A percentile compares a stretch with the other conserved stretches of the same genome.
phyloP scores from a whole-genome alignment of 2,329 filamentous ascomycete species.

The Aurifilum marmelostoma region DNA sequence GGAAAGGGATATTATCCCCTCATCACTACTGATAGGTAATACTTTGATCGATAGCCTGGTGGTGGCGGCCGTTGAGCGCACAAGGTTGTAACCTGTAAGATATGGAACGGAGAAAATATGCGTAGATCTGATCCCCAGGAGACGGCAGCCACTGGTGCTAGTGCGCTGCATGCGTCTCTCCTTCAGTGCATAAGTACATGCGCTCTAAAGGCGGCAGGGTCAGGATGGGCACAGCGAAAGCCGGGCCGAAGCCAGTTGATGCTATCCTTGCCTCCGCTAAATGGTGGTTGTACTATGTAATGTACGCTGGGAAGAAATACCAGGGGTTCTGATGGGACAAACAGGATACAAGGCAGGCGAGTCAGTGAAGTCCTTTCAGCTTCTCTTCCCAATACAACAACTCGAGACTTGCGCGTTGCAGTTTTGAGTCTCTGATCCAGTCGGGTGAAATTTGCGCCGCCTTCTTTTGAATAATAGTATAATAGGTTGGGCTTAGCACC shows the following conservation, averaged over 20 bases:
- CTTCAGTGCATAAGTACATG: background rate
- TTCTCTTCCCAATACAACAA: background rate
- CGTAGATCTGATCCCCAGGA: background rate
- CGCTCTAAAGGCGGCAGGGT: no score
- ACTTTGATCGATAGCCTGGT: background rate
- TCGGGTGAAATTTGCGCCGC: background rate
- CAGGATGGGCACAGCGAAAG: background rate
- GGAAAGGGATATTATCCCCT: background rate
- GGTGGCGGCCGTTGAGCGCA: background rate
- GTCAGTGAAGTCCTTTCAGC: background rate
- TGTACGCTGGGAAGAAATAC: background rate
- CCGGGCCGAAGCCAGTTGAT: background rate
- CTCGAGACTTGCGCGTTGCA: background rate
- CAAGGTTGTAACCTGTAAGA: background rate
- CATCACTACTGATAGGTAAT: background rate
- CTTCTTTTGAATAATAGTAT: background rate
- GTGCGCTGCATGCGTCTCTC: no score
- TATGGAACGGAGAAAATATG: background rate
- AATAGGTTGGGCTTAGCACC: background rate
- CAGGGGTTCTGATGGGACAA: no score
- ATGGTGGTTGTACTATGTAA: background rate
- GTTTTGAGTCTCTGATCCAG: background rate
- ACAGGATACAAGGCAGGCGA: no score
- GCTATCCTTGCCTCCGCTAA: background rate
- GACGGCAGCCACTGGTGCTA: background rate